A percentile compares a stretch with the other conserved stretches of the same genome.
These are phyloP conservation scores for Alternaria atra DNA, from an alignment of 2,329 filamentous ascomycete species.

Conservation along the genomic window DNA sequence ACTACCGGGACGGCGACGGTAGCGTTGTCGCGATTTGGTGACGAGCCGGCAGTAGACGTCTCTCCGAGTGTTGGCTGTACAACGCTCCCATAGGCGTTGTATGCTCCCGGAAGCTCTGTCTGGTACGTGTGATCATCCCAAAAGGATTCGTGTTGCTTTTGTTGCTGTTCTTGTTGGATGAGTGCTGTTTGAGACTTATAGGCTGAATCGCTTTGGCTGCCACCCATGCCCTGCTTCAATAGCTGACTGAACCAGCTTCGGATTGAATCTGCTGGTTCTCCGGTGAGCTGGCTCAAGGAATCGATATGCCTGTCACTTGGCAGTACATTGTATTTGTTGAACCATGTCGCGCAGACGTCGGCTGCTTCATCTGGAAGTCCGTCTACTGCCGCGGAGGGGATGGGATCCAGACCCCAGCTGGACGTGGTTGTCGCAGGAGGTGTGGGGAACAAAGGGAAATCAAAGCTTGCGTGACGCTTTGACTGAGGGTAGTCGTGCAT, in stretches of 20 bases:
- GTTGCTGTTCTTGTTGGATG: constrained; percentile 18
- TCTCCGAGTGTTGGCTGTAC: constrained; percentile 14
- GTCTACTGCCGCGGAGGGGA: constrained; percentile 28
- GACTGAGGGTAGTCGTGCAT: constrained; percentile 43
- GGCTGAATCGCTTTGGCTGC: constrained; percentile 45
- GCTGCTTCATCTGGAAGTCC: constrained; percentile 49
- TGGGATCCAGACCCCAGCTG: constrained; percentile 38
- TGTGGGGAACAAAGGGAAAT: constrained; percentile 36
- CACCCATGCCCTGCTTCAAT: constrained; percentile 47
- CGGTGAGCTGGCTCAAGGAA: constrained; percentile 48
- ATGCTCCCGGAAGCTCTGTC: constrained; percentile 16
- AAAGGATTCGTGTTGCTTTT: constrained; percentile 29
- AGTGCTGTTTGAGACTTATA: constrained; percentile 51
- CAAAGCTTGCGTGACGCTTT: constrained; percentile 43
- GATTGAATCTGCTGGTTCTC: constrained; percentile 43
- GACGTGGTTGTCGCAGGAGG: constrained; percentile 29
- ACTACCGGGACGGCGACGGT: constrained; percentile 26
- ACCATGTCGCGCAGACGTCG: constrained; percentile 51
- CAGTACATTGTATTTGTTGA: constrained; percentile 49
- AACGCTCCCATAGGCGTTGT: not conserved
- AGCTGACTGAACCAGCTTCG: constrained; percentile 49
- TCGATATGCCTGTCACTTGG: constrained; percentile 49
- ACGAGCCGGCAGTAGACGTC: constrained; percentile 24
- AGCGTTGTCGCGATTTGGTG: constrained; percentile 29
- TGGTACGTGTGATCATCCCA: constrained; percentile 27